A percentile compares a stretch with the other conserved stretches of the same genome.
Conservation (phyloP, 441 rosid species). For the Populus tomentosa region DNA sequence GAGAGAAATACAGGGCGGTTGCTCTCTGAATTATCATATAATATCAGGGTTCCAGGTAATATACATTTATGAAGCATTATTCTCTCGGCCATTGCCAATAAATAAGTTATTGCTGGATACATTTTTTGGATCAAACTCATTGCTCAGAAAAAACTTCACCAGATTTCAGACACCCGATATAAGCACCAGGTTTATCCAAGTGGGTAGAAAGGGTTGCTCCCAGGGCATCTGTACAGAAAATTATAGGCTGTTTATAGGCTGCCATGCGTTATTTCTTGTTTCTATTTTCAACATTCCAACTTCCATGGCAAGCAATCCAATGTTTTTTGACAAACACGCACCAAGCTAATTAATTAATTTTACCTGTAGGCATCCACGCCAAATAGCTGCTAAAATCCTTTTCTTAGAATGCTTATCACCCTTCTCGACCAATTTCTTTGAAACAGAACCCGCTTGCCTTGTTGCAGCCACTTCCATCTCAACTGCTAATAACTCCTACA, state of each 20-base stretch:
- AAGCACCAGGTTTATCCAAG: slow-evolving; percentile 65
- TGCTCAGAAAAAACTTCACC: slow-evolving; percentile 82
- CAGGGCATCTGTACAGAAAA: slow-evolving; percentile 47
- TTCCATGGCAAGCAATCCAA: background rate
- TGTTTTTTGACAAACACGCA: background rate
- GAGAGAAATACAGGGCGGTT: no score
- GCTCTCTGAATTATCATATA: no score
- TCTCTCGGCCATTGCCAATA: background rate
- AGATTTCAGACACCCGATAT: slow-evolving; percentile 96
- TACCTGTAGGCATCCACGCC: slow-evolving; percentile 77
- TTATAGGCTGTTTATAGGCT: no score
- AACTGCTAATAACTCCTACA: slow-evolving; percentile 53
- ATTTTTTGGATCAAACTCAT: slow-evolving; percentile 42
- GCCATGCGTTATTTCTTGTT: background rate
- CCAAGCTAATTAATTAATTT: background rate
- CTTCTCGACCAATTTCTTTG: slow-evolving; percentile 29
- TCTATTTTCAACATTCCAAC: slow-evolving; percentile 30
- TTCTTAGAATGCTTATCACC: slow-evolving; percentile 36
- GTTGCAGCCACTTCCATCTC: slow-evolving; percentile 69
- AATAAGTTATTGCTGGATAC: slow-evolving; percentile 2
- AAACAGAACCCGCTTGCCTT: slow-evolving; percentile 55
- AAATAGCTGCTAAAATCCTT: slow-evolving; percentile 57
- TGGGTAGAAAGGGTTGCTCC: slow-evolving; percentile 75
- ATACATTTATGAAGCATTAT: background rate
- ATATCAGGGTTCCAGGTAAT: background rate